Conservation (phyloP, 2,329 filamentous ascomycete genomes). For the Colletotrichum sp. region DNA sequence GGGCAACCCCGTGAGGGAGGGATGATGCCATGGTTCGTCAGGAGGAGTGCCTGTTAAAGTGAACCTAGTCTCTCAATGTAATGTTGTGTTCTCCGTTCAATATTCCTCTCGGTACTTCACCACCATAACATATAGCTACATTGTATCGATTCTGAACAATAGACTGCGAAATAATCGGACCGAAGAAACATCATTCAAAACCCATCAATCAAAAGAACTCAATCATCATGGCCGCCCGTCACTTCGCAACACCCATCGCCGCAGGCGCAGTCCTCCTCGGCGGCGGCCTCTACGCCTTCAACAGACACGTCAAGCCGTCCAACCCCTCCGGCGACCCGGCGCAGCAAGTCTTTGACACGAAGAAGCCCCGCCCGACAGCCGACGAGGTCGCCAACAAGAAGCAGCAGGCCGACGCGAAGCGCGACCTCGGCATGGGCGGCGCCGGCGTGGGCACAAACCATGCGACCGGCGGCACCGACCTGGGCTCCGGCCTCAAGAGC, state of each 20-base stretch:
- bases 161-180: no score
- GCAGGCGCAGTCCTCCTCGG: conserved; percentile 12
- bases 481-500: conserved; percentile 23
- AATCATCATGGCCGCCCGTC: conserved; percentile 8
- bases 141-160: background rate
- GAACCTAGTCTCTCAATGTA: background rate
- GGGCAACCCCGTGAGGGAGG: background rate
- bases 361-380: conserved; percentile 6
- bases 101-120: background rate
- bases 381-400: conserved; percentile 7
- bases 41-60: background rate
- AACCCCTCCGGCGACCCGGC: background rate
- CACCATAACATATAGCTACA: background rate
- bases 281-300: conserved; percentile 14
- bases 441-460: conserved; percentile 34
- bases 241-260: background rate
- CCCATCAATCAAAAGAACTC: background rate
- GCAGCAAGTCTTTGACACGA: background rate
- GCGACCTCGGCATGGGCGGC: conserved; percentile 30
- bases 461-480: conserved; percentile 33
- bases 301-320: background rate
- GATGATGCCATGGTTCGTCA: conserved; percentile 22
- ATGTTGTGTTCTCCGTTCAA: background rate
- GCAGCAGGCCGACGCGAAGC: conserved; percentile 29
- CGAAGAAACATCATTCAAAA: no score